Conservation (phyloP, 208 protist genomes). For the Leishmania guyanensis region DNA sequence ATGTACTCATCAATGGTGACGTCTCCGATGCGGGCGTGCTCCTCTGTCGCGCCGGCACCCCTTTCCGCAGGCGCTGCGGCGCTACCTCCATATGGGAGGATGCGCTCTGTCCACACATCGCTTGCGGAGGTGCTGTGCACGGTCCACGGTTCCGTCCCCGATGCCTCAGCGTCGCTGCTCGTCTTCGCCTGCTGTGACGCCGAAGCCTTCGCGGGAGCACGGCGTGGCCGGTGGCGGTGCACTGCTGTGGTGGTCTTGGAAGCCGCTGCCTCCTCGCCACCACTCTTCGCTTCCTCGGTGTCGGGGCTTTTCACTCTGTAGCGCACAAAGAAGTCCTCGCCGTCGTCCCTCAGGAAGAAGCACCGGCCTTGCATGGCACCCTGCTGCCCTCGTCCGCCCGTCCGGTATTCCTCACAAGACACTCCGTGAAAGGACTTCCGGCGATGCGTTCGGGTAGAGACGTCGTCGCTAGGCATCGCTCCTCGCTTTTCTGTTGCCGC, state of each 20-base stretch:
- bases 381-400: constrained; percentile 6
- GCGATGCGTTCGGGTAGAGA: constrained; percentile 3
- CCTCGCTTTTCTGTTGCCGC: not conserved
- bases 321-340: constrained; percentile 30
- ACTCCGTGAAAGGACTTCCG: constrained; percentile 25
- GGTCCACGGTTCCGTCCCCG: not conserved
- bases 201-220: not conserved
- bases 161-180: not conserved
- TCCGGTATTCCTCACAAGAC: constrained; percentile 38
- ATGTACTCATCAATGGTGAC: constrained; percentile 21
- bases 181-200: not conserved
- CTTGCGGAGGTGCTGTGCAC: constrained; percentile 9
- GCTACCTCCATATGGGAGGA: constrained; percentile 9
- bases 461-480: not conserved
- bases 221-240: not conserved
- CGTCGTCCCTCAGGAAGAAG: constrained; percentile 24
- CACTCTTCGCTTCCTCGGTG: not conserved
- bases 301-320: constrained; percentile 8
- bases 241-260: not conserved
- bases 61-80: not conserved
- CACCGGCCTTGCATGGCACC: constrained; percentile 23
- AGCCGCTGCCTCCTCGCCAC: not conserved
- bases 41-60: constrained; percentile 11
- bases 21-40: constrained; percentile 9
- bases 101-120: constrained; percentile 19